Conservation (phyloP, 2,329 filamentous ascomycete species). For the Mycogone perniciosa region DNA sequence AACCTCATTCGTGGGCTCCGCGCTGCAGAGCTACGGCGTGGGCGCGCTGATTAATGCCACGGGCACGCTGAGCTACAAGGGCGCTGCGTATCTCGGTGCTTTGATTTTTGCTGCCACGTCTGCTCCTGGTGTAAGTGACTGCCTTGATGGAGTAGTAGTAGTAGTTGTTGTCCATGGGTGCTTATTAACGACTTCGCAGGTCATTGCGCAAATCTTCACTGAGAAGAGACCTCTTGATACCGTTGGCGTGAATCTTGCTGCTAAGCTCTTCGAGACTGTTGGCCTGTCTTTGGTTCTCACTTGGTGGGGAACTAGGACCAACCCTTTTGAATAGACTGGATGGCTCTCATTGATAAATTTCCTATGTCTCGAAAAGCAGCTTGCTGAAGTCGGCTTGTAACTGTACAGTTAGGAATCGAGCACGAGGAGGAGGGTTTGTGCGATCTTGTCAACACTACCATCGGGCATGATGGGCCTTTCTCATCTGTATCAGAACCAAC, state of each 20-base stretch:
- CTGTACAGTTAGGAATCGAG: too few species aligned
- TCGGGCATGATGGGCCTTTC: neutral
- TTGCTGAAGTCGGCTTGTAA: too few species aligned
- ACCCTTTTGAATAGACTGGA: slow-evolving; percentile 69
- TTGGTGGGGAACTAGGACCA: slow-evolving; percentile 95
- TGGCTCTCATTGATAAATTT: slow-evolving; percentile 8
- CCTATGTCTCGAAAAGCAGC: neutral
- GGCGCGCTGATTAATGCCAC: slow-evolving; percentile 91
- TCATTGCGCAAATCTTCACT: slow-evolving; percentile 77
- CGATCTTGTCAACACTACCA: too few species aligned
- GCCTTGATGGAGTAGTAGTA: neutral
- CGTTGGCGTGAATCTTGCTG: slow-evolving; percentile 75
- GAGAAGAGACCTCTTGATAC: slow-evolving; percentile 92
- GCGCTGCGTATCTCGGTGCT: slow-evolving; percentile 84
- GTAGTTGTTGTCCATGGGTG: neutral
- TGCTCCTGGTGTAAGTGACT: slow-evolving; percentile 67
- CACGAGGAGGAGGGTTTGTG: too few species aligned
- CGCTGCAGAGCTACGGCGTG: slow-evolving; percentile 82
- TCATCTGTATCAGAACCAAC: neutral
- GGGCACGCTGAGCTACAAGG: slow-evolving; percentile 93
- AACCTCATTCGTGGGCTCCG: slow-evolving; percentile 82
- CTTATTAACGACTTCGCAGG: slow-evolving; percentile 43
- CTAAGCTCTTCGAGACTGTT: slow-evolving; percentile 87
- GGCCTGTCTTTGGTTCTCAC: slow-evolving; percentile 88
- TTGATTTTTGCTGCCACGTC: slow-evolving; percentile 89